phyloP scores from a whole-genome alignment of 2,329 filamentous ascomycete species.

The Dactylellina haptotyla region DNA sequence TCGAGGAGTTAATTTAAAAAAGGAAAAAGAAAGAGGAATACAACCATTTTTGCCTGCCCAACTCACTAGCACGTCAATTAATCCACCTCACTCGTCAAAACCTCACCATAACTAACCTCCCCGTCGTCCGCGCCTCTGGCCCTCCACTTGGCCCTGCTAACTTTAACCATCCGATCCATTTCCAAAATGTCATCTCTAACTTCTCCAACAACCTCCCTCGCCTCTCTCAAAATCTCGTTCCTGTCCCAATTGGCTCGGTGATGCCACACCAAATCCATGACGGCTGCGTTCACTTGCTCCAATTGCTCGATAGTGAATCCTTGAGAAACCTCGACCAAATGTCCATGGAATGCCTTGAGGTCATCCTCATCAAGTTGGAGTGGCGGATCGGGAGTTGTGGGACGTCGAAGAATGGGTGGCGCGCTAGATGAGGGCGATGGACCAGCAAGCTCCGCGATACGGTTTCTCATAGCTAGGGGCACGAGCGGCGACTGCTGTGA shows the following conservation, averaged over 20 bases:
- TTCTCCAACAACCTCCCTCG: slow-evolving; percentile 78
- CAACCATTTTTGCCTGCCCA: neutral
- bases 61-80: no score
- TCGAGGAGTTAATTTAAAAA: neutral
- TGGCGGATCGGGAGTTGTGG: slow-evolving; percentile 19
- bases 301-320: slow-evolving; percentile 91
- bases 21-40: neutral
- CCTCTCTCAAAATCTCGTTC: slow-evolving; percentile 72
- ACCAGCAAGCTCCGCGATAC: slow-evolving; percentile 47
- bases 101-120: slow-evolving; percentile 47
- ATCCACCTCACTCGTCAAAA: slow-evolving; percentile 45
- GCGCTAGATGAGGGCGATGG: slow-evolving; percentile 56
- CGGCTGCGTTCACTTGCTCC: slow-evolving; percentile 87
- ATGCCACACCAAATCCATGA: slow-evolving; percentile 92
- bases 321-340: slow-evolving; percentile 74
- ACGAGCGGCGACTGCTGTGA: slow-evolving; percentile 57
- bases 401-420: slow-evolving; percentile 60
- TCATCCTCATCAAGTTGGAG: slow-evolving; percentile 65
- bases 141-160: slow-evolving; percentile 40
- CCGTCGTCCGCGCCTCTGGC: slow-evolving; percentile 15
- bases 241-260: slow-evolving; percentile 84
- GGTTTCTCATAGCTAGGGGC: slow-evolving; percentile 60
- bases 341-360: slow-evolving; percentile 70
- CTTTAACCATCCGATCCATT: slow-evolving; percentile 62
- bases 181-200: slow-evolving; percentile 75